Conservation (phyloP, 805 yeast species). For the Wickerhamomyces ciferrii region DNA sequence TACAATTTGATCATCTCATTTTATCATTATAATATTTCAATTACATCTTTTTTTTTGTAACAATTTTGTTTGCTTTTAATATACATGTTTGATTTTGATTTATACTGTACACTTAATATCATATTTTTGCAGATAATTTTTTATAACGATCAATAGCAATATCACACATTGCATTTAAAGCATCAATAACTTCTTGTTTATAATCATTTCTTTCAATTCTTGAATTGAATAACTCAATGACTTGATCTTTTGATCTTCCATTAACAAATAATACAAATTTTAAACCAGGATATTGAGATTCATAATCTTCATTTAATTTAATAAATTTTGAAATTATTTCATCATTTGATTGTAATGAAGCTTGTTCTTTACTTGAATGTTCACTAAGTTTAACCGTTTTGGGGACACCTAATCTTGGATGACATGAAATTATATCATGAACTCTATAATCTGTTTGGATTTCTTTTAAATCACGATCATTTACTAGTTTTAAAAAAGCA, state of each 20-base stretch:
- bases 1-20: background rate
- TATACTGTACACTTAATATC: conserved; percentile 12
- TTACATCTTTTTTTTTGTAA: background rate
- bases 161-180: conserved; percentile 87
- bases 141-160: conserved; percentile 75
- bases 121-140: conserved; percentile 38
- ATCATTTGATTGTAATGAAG: conserved; percentile 43
- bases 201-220: conserved; percentile 57
- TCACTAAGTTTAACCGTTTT: conserved; percentile 41
- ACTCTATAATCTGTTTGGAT: background rate
- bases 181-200: conserved; percentile 51
- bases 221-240: conserved; percentile 56
- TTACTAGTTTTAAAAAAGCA: conserved; percentile 5
- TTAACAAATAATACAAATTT: conserved; percentile 87
- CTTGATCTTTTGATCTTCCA: conserved; percentile 63
- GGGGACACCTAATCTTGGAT: conserved; percentile 81
- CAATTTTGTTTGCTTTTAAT: background rate
- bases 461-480: background rate
- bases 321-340: conserved; percentile 43
- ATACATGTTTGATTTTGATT: background rate
- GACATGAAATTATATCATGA: conserved; percentile 71
- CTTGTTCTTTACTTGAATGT: conserved; percentile 72
- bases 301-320: conserved; percentile 57
- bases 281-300: conserved; percentile 59
- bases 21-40: background rate